Base-by-base conservation (phyloP, 805 yeast genomes). In the Candida tibetensis region DNA sequence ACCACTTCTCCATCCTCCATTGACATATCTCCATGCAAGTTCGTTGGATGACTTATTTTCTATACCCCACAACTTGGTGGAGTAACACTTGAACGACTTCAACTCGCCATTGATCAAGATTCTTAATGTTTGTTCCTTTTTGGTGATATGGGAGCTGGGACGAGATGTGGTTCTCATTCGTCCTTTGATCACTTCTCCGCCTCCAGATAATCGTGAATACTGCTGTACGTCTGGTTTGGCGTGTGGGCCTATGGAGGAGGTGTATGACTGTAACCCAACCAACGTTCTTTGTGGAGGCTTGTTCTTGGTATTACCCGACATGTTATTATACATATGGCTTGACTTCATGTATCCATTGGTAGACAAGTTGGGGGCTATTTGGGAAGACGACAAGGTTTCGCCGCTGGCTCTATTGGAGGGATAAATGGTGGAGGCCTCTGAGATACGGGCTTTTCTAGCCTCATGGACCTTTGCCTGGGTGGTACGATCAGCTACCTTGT, bases 51-150 rank as follows among this genome's bases (percentile, higher is more conserved):
- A 66, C 50, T 76, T 82, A 45, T 77, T 73, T 47, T 85, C 89
- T 44, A 78, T 73, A 3, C 98, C 98, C 99, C 99, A 91, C 28
- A 93, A 71, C 56, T 89, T 89, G 22, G 82, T 78, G 62, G 89
- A 88, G 49, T 73, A 74, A 47, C 82, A 68, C 49, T 76, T 77
- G 40, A 84, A 61, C 4, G 69, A 67, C 58, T 76, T 80, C 37
- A 77, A 61, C 32, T 62, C 74, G 5, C 82, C 87, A 51, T 74
- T 78, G 41, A 76, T 71, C 43, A 66, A 69, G 2, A 83, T 72
- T 48, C 97, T 72, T 45, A 86, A 69, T 0, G 95, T 81, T 46
- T 81, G 75, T 36, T 71, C 66, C 39, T 73, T 72, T 18, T 57
- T 48, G 12, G 46, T 44, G 27, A 73, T 44, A 41, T 70, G 72